Evolutionary conservation across 257 asterid species (phyloP), one percentile per base, ranked within the genome.

Genomic region (Fraxinus anomala): DNA sequence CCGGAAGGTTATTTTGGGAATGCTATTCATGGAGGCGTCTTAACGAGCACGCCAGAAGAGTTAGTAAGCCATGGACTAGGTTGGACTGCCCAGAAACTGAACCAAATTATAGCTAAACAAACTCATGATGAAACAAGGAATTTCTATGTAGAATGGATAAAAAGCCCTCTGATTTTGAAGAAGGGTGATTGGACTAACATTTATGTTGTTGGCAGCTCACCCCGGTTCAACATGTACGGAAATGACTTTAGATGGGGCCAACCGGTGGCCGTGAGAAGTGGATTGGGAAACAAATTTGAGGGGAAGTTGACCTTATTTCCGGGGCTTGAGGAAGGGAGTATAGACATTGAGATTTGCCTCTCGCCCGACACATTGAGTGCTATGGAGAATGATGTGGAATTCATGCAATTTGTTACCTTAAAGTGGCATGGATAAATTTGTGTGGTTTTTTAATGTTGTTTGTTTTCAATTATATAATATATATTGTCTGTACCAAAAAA

Each of bases 191-290:
- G 79, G 28, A 31, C 3, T 7, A 3, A 16, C 12, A 73, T 26
- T 4, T 74, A 82, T 6, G 9, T 74, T 10, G 34, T 87, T 13
- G 66, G 83, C n/a, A 84, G 91, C 47, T 90, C 92, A 7, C 89
- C 89, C 0, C 75, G 92, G 68, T 84, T 83, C 79, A 39, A 86
- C 65, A 88, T 92, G 80, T 87, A 89, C 14, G 91, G 86, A 0
- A 80, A 63, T 16, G 92, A 90, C 24, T 90, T 90, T 28, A 91
- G 95, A 12, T 86, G 91, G 84, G 97, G 97, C 0, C 84, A 79
- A 72, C 89, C 94, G 0, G 9, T 89, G 0, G 89, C 89, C 0
- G 89, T 85, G 73, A 75, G 94, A 61, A 82, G 87, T 39, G 97
- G 94, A 0, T 65, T 19, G 2, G 88, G n/a, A 9, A 87, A 80